Evolutionary conservation across 768 basidiomycete genomes (phyloP).

Genomic region (Agaricus sinodeliciosus): DNA sequence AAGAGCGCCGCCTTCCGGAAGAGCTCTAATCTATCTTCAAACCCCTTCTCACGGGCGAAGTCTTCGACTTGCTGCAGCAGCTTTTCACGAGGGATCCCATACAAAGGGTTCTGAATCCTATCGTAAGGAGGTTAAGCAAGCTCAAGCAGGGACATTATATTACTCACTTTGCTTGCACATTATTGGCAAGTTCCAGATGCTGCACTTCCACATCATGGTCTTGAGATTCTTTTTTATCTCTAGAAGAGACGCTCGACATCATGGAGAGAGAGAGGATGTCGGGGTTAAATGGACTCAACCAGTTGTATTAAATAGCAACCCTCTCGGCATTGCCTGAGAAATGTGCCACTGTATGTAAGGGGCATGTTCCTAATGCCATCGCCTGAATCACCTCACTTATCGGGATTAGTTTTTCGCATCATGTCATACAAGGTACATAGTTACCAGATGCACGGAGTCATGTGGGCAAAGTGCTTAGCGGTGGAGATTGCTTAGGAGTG

Average conservation of each 20-base stretch:
- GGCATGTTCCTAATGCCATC: too few relatives aligned
- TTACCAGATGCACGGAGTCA: too few relatives aligned
- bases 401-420: too few relatives aligned
- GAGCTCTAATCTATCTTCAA: constrained; percentile 35
- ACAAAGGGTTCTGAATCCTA: constrained; percentile 40
- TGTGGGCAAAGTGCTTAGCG: too few relatives aligned
- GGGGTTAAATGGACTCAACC: not conserved
- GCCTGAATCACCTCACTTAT: too few relatives aligned
- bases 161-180: constrained; percentile 34
- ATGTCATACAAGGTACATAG: too few relatives aligned
- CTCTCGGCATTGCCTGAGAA: too few relatives aligned
- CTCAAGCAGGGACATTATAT: not conserved
- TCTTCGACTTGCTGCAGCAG: constrained; percentile 54
- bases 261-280: not conserved
- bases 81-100: constrained; percentile 51
- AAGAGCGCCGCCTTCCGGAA: constrained; percentile 69
- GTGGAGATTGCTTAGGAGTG: too few relatives aligned
- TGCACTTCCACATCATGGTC: constrained; percentile 20
- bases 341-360: too few relatives aligned
- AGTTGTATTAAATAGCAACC: too few relatives aligned
- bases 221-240: not conserved
- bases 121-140: not conserved
- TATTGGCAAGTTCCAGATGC: constrained; percentile 28
- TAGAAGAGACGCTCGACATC: too few relatives aligned
- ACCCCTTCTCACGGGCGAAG: constrained; percentile 47